Conservation (phyloP, 2,329 filamentous ascomycete genomes). For the Neocatenulostroma microsporum region DNA sequence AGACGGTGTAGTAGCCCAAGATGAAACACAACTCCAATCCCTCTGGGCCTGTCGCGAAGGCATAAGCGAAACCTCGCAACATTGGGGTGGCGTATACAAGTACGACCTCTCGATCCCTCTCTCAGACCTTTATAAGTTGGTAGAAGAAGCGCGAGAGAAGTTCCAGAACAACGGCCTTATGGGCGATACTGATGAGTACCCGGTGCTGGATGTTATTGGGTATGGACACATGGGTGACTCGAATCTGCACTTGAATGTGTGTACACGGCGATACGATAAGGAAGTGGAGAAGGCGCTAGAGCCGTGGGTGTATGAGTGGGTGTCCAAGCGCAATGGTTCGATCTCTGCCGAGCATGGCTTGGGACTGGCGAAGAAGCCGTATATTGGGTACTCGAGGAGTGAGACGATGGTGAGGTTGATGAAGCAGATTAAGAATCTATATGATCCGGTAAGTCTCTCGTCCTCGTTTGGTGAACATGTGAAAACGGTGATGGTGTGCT, state of each 20-base stretch:
- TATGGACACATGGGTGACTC: conserved; percentile 98
- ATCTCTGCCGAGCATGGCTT: conserved; percentile 96
- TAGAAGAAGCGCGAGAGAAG: conserved; percentile 71
- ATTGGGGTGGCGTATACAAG: conserved; percentile 95
- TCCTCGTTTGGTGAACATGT: background rate
- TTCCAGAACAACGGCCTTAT: conserved; percentile 68
- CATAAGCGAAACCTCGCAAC: conserved; percentile 78
- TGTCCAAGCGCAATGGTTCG: conserved; percentile 75
- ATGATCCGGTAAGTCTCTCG: conserved; percentile 70
- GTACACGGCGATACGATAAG: conserved; percentile 75
- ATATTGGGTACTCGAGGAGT: conserved; percentile 84
- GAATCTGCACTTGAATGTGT: conserved; percentile 89
- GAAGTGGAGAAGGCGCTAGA: conserved; percentile 79
- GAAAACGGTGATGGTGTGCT: conserved; percentile 2
- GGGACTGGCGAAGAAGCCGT: conserved; percentile 91
- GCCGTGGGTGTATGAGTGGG: conserved; percentile 98
- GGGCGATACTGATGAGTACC: conserved; percentile 61
- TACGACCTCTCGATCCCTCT: conserved; percentile 96
- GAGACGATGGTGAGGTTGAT: conserved; percentile 82
- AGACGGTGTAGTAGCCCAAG: conserved; percentile 86
- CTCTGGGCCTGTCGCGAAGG: conserved; percentile 93
- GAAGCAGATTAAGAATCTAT: conserved; percentile 89
- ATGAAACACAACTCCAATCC: conserved; percentile 77
- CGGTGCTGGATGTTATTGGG: conserved; percentile 83
- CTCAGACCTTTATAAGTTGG: conserved; percentile 74